Base-by-base conservation (phyloP, 139 green algal species). In the Nannochloris sp. region DNA sequence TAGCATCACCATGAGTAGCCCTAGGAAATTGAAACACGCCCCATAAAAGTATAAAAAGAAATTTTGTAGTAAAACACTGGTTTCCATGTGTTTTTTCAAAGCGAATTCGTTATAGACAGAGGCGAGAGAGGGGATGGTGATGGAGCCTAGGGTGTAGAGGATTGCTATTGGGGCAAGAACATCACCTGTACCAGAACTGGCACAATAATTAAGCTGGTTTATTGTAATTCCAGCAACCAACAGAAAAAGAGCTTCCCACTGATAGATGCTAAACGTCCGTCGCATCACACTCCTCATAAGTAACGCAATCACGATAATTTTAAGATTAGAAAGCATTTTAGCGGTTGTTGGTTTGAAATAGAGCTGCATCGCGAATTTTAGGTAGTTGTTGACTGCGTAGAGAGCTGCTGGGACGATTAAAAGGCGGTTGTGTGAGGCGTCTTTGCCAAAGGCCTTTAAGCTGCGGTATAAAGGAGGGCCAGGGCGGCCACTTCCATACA, bases 31-130 rank as follows among this genome's bases (percentile, higher is more conserved):
- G 80, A 97, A 97, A 37, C 72, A 58, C 13, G 61, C 55, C 34
- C 91, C 91, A 53, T 84, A 98, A 45, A 96, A 95, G 81, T 97
- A 98, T 5, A 97, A 80, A 77, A 96, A 97, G 74, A 97, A 95
- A 82, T 97, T 97, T 81, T 97, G 85, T 51, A 97, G 72, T 71
- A 96, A 85, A 36, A 97, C 89, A 60, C 74, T 89, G 0, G 92
- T 97, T 47, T 97, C 91, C 89, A 97, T 97, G 73, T 98, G 83
- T 68, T 83, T 87, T 79, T 97, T 97, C 32, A 97, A 75, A 23
- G 89, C 87, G 67, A 91, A 87, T 68, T 97, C 91, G 69, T 97
- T 97, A 68, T 93, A 97, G 23, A 98, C 92, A 19, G 72, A 88
- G 3, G 92, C 92, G 14, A 90, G 72, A 6, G 85, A 90, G 25